These are phyloP conservation scores for Mollisia scopiformis DNA, from an alignment of 2,329 filamentous ascomycete species.

Conservation along the genomic window DNA sequence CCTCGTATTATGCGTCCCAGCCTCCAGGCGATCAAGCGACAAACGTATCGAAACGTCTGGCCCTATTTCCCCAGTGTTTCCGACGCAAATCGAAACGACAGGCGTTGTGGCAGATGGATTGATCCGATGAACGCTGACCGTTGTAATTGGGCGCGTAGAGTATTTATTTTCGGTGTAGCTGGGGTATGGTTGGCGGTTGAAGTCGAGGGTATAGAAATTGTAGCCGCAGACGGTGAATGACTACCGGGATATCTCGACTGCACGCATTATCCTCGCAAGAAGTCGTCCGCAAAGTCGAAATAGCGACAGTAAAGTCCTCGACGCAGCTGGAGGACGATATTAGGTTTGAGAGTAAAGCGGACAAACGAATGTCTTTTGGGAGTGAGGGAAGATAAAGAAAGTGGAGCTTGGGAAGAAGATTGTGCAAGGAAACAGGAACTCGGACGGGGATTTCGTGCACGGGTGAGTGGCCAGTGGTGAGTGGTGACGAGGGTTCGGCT, in stretches of 20 bases:
- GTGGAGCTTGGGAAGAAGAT: background rate
- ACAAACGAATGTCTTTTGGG: conserved; percentile 19
- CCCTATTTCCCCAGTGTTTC: conserved; percentile 10
- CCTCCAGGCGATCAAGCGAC: conserved; percentile 23
- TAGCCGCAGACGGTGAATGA: background rate
- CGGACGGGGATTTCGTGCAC: no score
- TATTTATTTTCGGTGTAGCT: background rate
- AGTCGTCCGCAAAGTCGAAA: background rate
- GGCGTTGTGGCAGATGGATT: conserved; percentile 10
- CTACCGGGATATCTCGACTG: background rate
- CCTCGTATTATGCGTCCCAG: conserved; percentile 13
- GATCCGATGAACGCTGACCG: conserved; percentile 2
- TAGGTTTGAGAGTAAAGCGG: background rate
- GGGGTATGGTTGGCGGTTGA: background rate
- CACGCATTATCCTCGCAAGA: background rate
- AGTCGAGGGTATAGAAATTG: background rate
- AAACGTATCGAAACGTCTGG: conserved; percentile 16
- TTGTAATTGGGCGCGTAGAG: conserved; percentile 14
- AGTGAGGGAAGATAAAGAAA: conserved; percentile 18
- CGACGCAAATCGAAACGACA: conserved; percentile 21
- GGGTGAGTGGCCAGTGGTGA: no score
- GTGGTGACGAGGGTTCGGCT: background rate
- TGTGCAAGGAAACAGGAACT: background rate
- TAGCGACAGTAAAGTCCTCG: conserved; percentile 7
- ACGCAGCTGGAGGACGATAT: conserved; percentile 1